These are phyloP conservation scores for Ochetophila trinervis DNA, from an alignment of 306 rosid genomes.

Conservation along the genomic window DNA sequence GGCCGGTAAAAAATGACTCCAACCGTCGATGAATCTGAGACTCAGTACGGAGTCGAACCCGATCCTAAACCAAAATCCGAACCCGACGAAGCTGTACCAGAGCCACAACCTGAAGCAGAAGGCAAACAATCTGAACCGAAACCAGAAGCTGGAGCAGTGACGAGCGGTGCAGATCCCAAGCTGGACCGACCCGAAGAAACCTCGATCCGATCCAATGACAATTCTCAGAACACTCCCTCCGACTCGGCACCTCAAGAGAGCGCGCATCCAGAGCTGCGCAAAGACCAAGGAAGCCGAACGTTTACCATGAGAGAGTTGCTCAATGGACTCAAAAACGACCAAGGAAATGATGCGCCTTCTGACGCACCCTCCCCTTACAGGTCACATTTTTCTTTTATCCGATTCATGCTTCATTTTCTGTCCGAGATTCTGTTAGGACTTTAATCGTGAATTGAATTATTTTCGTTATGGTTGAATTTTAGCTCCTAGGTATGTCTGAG, in stretches of 20 bases:
- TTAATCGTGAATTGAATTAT: not conserved
- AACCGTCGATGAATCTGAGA: constrained; percentile 26
- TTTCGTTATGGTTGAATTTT: constrained; percentile 5
- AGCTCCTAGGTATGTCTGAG: not conserved
- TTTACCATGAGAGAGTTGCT: constrained; percentile 96
- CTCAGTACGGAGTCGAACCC: constrained; percentile 27
- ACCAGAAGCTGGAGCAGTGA: constrained; percentile 15
- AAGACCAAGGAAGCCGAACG: constrained; percentile 87
- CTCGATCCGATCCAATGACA: constrained; percentile 34
- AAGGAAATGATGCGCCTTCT: constrained; percentile 27
- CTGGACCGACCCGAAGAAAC: constrained; percentile 18
- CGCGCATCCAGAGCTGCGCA: constrained; percentile 50
- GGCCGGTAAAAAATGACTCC: constrained; percentile 29
- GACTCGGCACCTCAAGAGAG: constrained; percentile 9
- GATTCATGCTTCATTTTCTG: not conserved
- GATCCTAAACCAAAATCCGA: constrained; percentile 14
- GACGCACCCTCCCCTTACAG: constrained; percentile 63
- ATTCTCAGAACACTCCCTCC: constrained; percentile 14
- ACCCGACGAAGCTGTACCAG: constrained; percentile 1
- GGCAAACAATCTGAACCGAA: not conserved
- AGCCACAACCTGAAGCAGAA: not conserved
- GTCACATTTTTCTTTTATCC: constrained; percentile 21
- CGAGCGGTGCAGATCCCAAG: constrained; percentile 33
- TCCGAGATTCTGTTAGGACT: not conserved
- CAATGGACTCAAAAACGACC: constrained; percentile 63